Evolutionary conservation across 2,329 filamentous ascomycete species (phyloP).

Genomic region (Diplocarpon mali): DNA sequence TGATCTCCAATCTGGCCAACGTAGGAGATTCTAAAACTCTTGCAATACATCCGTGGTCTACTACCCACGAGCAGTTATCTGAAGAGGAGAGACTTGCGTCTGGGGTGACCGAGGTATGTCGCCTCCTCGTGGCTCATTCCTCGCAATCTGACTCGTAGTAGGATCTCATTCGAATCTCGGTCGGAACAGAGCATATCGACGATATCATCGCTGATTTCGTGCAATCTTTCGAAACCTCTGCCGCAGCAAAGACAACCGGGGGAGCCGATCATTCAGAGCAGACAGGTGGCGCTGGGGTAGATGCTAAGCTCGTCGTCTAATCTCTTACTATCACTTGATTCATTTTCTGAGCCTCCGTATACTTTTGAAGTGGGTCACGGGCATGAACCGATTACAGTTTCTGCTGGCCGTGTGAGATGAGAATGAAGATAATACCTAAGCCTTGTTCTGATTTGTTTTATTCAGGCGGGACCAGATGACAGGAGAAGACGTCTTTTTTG

Average conservation of each 20-base stretch:
- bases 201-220: slow-evolving; percentile 95
- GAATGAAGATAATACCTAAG: too few relatives aligned
- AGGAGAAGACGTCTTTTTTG: too few relatives aligned
- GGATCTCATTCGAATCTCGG: slow-evolving; percentile 89
- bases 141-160: slow-evolving; percentile 27
- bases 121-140: slow-evolving; percentile 7
- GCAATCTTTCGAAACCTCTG: slow-evolving; percentile 65
- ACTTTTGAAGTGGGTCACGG: slow-evolving; percentile 4
- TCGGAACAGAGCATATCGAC: slow-evolving; percentile 93
- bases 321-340: background rate
- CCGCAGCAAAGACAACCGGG: slow-evolving; percentile 30
- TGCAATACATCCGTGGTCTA: slow-evolving; percentile 90
- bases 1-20: slow-evolving; percentile 93
- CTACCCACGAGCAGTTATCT: slow-evolving; percentile 84
- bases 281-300: slow-evolving; percentile 13
- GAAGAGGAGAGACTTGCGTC: slow-evolving; percentile 71
- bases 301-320: slow-evolving; percentile 24
- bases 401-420: too few relatives aligned
- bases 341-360: slow-evolving; percentile 4
- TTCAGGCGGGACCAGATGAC: too few relatives aligned
- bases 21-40: slow-evolving; percentile 93
- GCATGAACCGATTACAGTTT: too few relatives aligned
- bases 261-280: slow-evolving; percentile 17
- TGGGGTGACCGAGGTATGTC: slow-evolving; percentile 62
- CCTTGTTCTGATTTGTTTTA: too few relatives aligned